phyloP scores from a whole-genome alignment of 1,139 yeast species.

The Tardiomyces depauwii region DNA sequence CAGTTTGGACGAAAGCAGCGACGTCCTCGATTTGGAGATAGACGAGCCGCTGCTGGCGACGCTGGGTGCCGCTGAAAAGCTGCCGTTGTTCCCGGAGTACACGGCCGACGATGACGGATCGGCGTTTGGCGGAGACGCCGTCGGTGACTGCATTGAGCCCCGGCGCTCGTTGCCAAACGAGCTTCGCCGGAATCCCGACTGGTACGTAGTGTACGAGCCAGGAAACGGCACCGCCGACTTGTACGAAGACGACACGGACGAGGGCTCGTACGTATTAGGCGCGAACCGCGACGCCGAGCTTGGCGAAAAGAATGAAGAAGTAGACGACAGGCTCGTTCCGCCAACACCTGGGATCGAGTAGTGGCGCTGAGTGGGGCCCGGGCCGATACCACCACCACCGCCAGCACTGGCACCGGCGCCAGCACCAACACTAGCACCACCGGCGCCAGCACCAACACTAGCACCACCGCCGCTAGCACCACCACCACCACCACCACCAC shows the following conservation, averaged over 20 bases:
- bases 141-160: neutral
- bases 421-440: constrained; percentile 1
- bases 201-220: neutral
- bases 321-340: constrained; percentile 1
- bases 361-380: constrained; percentile 3
- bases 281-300: constrained; percentile 17
- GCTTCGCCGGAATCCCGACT: neutral
- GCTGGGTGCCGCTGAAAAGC: constrained; percentile 4
- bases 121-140: constrained; percentile 7
- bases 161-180: neutral
- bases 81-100: constrained; percentile 2
- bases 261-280: constrained; percentile 21
- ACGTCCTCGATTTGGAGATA: constrained; percentile 11
- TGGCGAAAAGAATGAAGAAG: constrained; percentile 18
- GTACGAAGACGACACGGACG: constrained; percentile 22
- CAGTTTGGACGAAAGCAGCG: constrained; percentile 21
- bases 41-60: constrained; percentile 4
- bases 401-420: constrained; percentile 1
- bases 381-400: constrained; percentile 3
- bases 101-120: constrained; percentile 5
- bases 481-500: neutral
- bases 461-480: neutral
- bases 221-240: constrained; percentile 10
- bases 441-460: neutral
- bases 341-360: too few species aligned